Evolutionary conservation across 208 protist genomes (phyloP).

Genomic region (Leishmania tarentolae): DNA sequence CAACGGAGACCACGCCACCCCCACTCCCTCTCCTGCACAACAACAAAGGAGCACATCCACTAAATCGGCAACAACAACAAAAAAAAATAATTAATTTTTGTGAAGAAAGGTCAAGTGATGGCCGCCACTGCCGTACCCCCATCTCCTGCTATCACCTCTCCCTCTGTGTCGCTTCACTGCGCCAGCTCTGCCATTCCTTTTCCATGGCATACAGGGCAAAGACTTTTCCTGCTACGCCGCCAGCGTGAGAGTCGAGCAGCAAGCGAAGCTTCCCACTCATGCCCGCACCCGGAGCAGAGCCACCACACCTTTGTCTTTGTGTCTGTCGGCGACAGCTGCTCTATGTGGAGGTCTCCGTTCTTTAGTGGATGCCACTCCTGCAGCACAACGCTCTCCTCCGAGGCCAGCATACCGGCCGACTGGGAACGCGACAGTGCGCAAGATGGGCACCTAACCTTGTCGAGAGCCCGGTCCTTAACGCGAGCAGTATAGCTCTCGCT

Average conservation of each 20-base stretch:
- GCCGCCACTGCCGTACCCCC: neutral
- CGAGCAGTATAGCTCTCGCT: constrained; percentile 57
- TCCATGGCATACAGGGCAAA: constrained; percentile 64
- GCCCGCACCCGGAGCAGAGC: constrained; percentile 71
- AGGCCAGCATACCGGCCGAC: constrained; percentile 27
- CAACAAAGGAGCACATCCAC: neutral
- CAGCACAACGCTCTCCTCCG: constrained; percentile 45
- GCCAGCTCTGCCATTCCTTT: constrained; percentile 26
- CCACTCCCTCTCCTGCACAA: neutral
- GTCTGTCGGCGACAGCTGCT: constrained; percentile 50
- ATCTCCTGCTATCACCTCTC: neutral
- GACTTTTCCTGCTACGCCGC: constrained; percentile 26
- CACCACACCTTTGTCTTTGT: constrained; percentile 79
- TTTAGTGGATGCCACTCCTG: constrained; percentile 86
- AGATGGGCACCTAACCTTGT: constrained; percentile 61
- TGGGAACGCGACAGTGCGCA: constrained; percentile 48
- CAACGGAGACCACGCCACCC: neutral
- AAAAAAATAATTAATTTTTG: too few species aligned
- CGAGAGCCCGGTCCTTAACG: constrained; percentile 62
- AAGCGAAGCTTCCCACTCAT: constrained; percentile 79
- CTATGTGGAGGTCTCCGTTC: constrained; percentile 78
- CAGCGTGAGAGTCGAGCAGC: constrained; percentile 42
- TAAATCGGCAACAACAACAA: neutral
- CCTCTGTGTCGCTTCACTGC: neutral
- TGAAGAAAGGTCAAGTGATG: neutral